These are phyloP conservation scores for Auriculariales sp. DNA, from an alignment of 768 basidiomycete genomes.

Conservation along the genomic window DNA sequence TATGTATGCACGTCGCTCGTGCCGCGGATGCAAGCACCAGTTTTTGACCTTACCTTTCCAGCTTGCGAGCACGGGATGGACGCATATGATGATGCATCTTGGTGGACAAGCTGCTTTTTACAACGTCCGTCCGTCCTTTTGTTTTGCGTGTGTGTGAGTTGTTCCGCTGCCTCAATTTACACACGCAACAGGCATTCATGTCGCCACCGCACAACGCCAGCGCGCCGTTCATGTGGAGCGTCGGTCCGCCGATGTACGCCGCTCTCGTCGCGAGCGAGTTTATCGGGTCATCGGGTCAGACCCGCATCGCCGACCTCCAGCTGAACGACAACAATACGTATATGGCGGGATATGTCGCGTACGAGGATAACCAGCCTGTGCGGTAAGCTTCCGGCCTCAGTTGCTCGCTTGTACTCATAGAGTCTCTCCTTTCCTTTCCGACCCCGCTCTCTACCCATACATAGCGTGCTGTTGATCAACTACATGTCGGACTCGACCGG, in stretches of 20 bases:
- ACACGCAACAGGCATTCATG: constrained; percentile 30
- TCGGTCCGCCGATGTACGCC: constrained; percentile 34
- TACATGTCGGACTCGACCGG: constrained; percentile 29
- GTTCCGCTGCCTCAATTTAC: neutral
- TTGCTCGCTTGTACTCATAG: constrained; percentile 19
- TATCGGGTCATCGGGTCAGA: constrained; percentile 25
- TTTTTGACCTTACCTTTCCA: constrained; percentile 4
- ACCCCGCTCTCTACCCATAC: no score
- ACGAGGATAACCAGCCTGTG: constrained; percentile 40
- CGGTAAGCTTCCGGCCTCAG: constrained; percentile 13
- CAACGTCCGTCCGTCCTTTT: constrained; percentile 24
- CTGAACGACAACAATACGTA: constrained; percentile 23
- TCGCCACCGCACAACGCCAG: constrained; percentile 32
- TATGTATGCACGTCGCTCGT: neutral
- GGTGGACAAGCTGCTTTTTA: constrained; percentile 35
- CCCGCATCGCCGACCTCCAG: constrained; percentile 28
- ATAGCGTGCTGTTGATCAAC: constrained; percentile 36
- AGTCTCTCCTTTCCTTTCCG: no score
- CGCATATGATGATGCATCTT: constrained; percentile 31
- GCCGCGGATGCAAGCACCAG: neutral
- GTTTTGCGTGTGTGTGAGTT: neutral
- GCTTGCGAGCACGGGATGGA: constrained; percentile 35
- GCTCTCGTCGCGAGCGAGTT: constrained; percentile 30
- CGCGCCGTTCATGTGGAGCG: constrained; percentile 35
- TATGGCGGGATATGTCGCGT: constrained; percentile 34